phyloP scores from a whole-genome alignment of 169 alveolate genomes.

The Plasmodium relictum region DNA sequence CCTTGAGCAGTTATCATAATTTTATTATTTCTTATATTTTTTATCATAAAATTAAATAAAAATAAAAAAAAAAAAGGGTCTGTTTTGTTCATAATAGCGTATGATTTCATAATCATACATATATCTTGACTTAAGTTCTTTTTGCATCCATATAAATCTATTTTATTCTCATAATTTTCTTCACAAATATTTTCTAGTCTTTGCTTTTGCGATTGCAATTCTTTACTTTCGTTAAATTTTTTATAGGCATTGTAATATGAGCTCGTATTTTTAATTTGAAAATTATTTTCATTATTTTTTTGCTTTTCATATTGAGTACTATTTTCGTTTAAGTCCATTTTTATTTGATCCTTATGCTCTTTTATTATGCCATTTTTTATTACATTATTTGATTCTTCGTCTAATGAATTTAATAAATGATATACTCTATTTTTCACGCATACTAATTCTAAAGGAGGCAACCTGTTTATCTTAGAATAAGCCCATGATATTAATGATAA shows the following conservation, averaged over 20 bases:
- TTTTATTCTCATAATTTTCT: conserved; percentile 53
- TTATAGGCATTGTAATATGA: conserved; percentile 10
- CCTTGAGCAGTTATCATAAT: conserved; percentile 81
- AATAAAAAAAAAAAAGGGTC: conserved; percentile 73
- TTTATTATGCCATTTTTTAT: conserved; percentile 9
- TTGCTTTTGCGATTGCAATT: conserved; percentile 24
- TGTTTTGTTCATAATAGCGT: conserved; percentile 71
- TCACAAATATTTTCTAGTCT: conserved; percentile 33
- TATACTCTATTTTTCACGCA: conserved; percentile 76
- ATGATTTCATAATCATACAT: conserved; percentile 76
- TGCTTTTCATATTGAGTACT: conserved; percentile 27
- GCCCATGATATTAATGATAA: conserved; percentile 77
- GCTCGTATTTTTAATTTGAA: conserved; percentile 17
- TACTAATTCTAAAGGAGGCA: conserved; percentile 75
- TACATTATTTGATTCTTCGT: conserved; percentile 50
- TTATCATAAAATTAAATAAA: conserved; percentile 70
- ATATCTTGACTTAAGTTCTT: conserved; percentile 61
- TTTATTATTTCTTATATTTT: conserved; percentile 68
- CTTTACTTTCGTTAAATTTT: conserved; percentile 30
- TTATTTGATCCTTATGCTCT: conserved; percentile 21
- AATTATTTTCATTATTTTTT: conserved; percentile 23
- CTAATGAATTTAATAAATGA: conserved; percentile 50
- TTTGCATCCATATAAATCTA: conserved; percentile 67
- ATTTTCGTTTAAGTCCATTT: conserved; percentile 30
- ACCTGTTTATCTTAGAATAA: conserved; percentile 72